Conservation (phyloP, 129 eudicot genomes). For the Silybum marianum region DNA sequence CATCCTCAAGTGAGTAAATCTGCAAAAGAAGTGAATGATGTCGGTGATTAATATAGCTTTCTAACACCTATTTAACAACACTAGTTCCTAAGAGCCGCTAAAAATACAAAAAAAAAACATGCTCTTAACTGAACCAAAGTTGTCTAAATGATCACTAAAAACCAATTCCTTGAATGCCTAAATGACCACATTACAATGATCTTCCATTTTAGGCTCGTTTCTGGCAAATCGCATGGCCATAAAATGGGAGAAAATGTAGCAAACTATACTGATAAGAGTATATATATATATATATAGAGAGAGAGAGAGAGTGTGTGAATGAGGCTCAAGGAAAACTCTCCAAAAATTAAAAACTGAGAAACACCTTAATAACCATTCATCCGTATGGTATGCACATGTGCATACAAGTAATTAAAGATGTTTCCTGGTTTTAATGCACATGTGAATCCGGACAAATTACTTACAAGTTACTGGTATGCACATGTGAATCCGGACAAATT, state of each 20-base stretch:
- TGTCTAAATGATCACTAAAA: background rate
- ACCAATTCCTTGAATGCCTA: conserved; percentile 1
- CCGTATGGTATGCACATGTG: no score
- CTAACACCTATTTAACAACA: conserved; percentile 13
- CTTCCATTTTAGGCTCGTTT: conserved; percentile 1
- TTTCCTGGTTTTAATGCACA: no score
- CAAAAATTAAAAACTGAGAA: no score
- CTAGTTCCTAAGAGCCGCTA: background rate
- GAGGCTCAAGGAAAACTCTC: no score
- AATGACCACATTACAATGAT: conserved; percentile 1
- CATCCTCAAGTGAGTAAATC: conserved; percentile 83
- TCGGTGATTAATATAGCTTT: conserved; percentile 3
- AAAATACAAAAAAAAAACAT: background rate
- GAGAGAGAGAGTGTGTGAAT: background rate
- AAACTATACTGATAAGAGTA: background rate
- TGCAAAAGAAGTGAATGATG: conserved; percentile 25
- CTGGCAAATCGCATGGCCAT: background rate
- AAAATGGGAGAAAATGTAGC: background rate
- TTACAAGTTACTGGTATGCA: no score
- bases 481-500: no score
- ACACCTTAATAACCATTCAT: no score
- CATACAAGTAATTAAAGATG: no score
- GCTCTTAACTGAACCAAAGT: background rate
- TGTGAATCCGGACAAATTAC: no score
- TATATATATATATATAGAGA: no score